phyloP scores from a whole-genome alignment of 805 yeast species.

The Saturnispora halmiae region DNA sequence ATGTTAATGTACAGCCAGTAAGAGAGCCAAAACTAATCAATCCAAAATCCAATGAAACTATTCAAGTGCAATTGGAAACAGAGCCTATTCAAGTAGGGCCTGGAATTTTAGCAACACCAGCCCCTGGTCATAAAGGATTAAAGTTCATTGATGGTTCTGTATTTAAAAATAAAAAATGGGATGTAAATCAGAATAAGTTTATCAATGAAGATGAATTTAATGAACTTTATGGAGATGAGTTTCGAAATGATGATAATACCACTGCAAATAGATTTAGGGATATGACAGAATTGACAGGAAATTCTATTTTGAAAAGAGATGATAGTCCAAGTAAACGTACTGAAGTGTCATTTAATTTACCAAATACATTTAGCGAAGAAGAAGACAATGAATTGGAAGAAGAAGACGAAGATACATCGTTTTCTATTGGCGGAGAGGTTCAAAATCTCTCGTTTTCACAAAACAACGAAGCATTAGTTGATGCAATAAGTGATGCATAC shows the following conservation, averaged over 20 bases:
- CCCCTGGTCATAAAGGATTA: slow-evolving; percentile 18
- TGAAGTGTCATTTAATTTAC: slow-evolving; percentile 21
- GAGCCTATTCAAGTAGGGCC: slow-evolving; percentile 5
- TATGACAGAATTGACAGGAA: slow-evolving; percentile 1
- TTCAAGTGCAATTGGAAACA: background rate
- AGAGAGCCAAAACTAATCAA: slow-evolving; percentile 2
- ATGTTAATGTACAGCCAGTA: background rate
- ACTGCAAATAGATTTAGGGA: slow-evolving; percentile 5
- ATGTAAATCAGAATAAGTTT: slow-evolving; percentile 21
- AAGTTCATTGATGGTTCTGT: slow-evolving; percentile 28
- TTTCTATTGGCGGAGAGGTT: background rate
- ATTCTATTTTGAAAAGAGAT: slow-evolving; percentile 4
- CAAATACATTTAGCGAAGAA: slow-evolving; percentile 5
- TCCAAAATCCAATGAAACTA: background rate
- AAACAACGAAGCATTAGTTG: slow-evolving; percentile 34
- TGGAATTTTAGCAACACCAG: slow-evolving; percentile 9
- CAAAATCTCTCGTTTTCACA: slow-evolving; percentile 40
- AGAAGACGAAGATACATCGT: slow-evolving; percentile 1
- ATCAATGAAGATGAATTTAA: slow-evolving; percentile 19
- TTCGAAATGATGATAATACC: slow-evolving; percentile 12
- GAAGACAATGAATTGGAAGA: background rate
- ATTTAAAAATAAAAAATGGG: slow-evolving; percentile 26
- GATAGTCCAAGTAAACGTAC: background rate
- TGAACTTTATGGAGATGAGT: slow-evolving; percentile 1
- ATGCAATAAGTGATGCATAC: slow-evolving; percentile 36